A percentile compares a stretch with the other conserved stretches of the same genome.
These are phyloP conservation scores for Trapa bicornis DNA, from an alignment of 345 rosid species.

Conservation along the genomic window DNA sequence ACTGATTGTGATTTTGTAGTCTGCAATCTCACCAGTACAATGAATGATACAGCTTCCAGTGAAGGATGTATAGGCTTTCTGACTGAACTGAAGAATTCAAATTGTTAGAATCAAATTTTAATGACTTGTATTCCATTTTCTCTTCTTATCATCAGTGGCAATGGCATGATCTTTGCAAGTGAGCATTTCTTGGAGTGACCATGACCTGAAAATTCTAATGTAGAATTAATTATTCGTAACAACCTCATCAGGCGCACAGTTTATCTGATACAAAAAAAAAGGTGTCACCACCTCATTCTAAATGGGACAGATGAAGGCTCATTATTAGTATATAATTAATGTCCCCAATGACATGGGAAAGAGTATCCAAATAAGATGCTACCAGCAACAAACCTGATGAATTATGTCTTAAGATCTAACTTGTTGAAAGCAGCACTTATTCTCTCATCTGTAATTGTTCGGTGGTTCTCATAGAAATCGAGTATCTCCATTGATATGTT, in stretches of 20 bases:
- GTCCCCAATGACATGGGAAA: background rate
- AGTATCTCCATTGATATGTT: constrained; percentile 49
- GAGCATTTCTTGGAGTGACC: background rate
- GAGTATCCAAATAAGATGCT: background rate
- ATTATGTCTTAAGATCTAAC: constrained; percentile 43
- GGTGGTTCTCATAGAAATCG: constrained; percentile 43
- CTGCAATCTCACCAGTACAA: background rate
- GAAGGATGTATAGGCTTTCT: background rate
- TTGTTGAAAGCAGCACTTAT: constrained; percentile 31
- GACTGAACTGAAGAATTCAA: background rate
- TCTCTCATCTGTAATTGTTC: constrained; percentile 30
- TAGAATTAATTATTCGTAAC: background rate
- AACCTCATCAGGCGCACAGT: background rate
- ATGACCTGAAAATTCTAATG: no score
- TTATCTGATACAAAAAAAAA: background rate
- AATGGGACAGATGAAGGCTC: background rate
- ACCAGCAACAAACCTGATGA: constrained; percentile 5
- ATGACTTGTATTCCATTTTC: background rate
- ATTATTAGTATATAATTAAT: background rate
- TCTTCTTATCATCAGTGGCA: background rate
- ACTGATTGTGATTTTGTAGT: background rate
- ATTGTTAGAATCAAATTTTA: background rate
- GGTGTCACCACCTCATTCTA: background rate
- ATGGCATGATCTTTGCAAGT: background rate
- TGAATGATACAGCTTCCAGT: background rate